Evolutionary conservation across 164 flowering plant genomes (phyloP).

Genomic region (Amborella trichopoda): DNA sequence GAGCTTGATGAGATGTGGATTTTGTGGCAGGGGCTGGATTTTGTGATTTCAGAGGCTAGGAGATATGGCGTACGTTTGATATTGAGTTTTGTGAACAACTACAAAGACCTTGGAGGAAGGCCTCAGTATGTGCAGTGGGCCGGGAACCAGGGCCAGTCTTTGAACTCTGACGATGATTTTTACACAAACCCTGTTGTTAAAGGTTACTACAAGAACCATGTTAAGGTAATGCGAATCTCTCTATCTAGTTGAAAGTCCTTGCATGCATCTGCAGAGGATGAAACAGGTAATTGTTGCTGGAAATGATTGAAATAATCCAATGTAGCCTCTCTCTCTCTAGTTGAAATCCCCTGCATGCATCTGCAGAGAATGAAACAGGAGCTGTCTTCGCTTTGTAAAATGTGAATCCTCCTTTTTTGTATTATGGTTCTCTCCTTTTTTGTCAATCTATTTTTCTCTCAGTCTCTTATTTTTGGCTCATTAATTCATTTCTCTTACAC

Average conservation of each 20-base stretch:
- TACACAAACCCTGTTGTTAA: conserved; percentile 24
- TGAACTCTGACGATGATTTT: conserved; percentile 36
- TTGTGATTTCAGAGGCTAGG: conserved; percentile 43
- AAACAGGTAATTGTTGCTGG: too few species aligned
- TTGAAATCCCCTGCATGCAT: too few species aligned
- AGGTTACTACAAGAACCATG: conserved; percentile 40
- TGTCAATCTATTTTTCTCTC: too few species aligned
- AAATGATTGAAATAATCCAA: too few species aligned
- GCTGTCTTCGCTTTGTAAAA: too few species aligned
- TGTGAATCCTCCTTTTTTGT: too few species aligned
- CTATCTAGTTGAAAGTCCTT: too few species aligned
- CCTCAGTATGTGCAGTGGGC: conserved; percentile 48
- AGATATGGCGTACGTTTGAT: conserved; percentile 31
- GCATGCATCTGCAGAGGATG: neutral
- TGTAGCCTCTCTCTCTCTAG: too few species aligned
- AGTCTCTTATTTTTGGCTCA: too few species aligned
- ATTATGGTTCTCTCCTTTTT: too few species aligned
- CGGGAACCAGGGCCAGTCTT: conserved; percentile 18
- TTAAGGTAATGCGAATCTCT: conserved; percentile 24
- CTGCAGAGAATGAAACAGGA: too few species aligned
- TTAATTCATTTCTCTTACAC: too few species aligned
- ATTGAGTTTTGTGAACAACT: conserved; percentile 43
- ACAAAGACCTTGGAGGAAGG: conserved; percentile 39
- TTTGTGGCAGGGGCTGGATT: conserved; percentile 39
- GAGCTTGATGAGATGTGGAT: neutral